phyloP scores from a whole-genome alignment of 1,284 basidiomycete genomes.

The Marasmius oreades region DNA sequence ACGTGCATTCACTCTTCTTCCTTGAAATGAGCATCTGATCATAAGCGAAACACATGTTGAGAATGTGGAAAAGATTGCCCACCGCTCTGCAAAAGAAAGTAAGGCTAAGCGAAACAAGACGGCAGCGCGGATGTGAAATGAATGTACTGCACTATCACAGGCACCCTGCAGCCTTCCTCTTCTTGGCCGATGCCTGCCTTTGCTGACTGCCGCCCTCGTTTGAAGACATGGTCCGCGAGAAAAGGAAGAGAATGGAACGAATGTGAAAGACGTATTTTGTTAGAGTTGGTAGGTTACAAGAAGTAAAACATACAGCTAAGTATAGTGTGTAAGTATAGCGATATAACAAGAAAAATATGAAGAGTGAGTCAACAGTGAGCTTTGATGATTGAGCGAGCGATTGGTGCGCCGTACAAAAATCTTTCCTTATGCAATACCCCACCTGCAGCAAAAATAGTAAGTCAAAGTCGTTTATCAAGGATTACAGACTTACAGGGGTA shows the following conservation, averaged over 20 bases:
- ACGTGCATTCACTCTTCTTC: background rate
- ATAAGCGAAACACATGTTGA: background rate
- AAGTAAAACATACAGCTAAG: too few species aligned
- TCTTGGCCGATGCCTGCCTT: background rate
- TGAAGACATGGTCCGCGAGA: background rate
- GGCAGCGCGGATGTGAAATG: too few species aligned
- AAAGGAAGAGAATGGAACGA: background rate
- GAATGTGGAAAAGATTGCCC: background rate
- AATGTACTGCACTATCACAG: constrained; percentile 2
- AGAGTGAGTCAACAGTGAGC: too few species aligned
- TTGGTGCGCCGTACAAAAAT: too few species aligned
- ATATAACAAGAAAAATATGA: too few species aligned
- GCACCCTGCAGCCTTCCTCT: constrained; percentile 1
- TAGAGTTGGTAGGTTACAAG: background rate
- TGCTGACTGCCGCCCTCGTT: background rate
- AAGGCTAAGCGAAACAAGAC: background rate
- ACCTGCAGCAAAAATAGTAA: too few species aligned
- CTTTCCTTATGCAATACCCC: too few species aligned
- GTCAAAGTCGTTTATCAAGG: too few species aligned
- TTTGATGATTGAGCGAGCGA: too few species aligned
- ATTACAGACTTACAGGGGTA: too few species aligned
- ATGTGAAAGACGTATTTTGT: background rate
- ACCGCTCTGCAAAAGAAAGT: background rate
- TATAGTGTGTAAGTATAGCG: too few species aligned
- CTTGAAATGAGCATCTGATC: background rate